Evolutionary conservation across 495 filamentous ascomycete genomes (phyloP), one percentile per base, ranked within the genome.

Genomic region (Elasticomyces elasticus): DNA sequence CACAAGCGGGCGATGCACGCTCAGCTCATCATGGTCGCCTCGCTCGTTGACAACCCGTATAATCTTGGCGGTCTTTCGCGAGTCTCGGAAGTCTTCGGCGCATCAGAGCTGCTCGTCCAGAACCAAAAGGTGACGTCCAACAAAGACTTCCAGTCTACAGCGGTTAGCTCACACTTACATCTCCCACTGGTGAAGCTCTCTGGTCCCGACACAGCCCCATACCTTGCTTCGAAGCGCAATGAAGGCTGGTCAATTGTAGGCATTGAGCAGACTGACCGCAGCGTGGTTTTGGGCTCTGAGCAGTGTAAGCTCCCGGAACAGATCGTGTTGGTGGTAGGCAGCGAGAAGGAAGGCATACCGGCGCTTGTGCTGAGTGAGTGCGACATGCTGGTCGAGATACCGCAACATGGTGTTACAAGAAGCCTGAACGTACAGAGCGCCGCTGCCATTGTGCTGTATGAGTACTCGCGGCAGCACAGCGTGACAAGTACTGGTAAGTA

Each of bases 401-500:
- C 54, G 45, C 74, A 76, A 58, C 57, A 56, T 43, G 74, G 74
- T 0, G 64, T 73, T 20, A 75, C 74, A 22, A 67, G 74, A 51
- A 76, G 74, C 59, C 63, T 77, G 65, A 77, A 77, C 60, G 74
- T 77, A 41, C 74, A 77, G 61, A 76, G 73, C 4, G 74, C 74
- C 25, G 74, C 69, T 17, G 73, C 64, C 3, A 66, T 75, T 41
- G 72, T 71, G 45, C 26, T 72, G 49, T 74, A 67, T 64, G 74
- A 77, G 63, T 74, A 60, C 47, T 45, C 51, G 54, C 61, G 67
- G 52, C 65, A 70, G 41, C 51, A 55, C 26, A 38, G 51, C 5
- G 40, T 33, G 30, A 15, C 30, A n/a, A n/a, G n/a, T n/a, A n/a
- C n/a, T n/a, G n/a, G n/a, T n/a, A n/a, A n/a, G n/a, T n/a, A n/a